Base-by-base conservation (phyloP, 768 basidiomycete genomes). In the Mycena galericulata region DNA sequence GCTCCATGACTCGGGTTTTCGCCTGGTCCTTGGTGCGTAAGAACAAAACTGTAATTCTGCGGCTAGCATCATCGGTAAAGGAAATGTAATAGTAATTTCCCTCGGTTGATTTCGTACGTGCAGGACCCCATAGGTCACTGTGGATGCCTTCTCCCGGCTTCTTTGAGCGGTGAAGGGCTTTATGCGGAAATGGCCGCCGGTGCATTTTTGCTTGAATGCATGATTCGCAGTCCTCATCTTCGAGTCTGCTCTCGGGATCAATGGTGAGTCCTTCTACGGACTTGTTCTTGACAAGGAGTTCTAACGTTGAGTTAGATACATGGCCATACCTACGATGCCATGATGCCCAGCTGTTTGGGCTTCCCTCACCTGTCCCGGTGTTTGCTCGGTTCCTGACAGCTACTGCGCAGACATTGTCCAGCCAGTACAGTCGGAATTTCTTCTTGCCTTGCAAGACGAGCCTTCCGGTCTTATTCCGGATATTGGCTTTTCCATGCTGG, bases 21-120 rank as follows among this genome's bases (percentile, higher is more conserved):
- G 73, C 74, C 9, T 77, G 57, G 20, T 51, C 53, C 55, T 77
- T 75, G 24, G 50, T 59, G 11, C 59, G 45, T 34, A 77, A 53
- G 29, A 75, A 77, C 32, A 69, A 22, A 12, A 73, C 67, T 5
- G 43, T 38, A 4, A 29, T 53, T 62, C 62, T 56, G 10, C 62
- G 57, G 3, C 50, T 64, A 8, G 34, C 38, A 43, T 75, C 69
- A 65, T 75, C 72, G 29, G 50, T 53, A 17, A 53, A 53, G 17
- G 50, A 53, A 30, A 53, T 32, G 20, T 53, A 53, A 30, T 53
- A 53, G n/a, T 53, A 53, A 53, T 57, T 57, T 24, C 49, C 36
- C 26, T 62, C 34, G 8, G 32, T 34, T 40, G 61, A 51, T 38
- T 32, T 20, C 20, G 32, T 29, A n/a, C 36, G n/a, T 20, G 30